Percentiles rank a stretch among this genome's conserved stretches.
Conservation (phyloP, 1,284 basidiomycete genomes). For the Ganoderma multipileum region DNA sequence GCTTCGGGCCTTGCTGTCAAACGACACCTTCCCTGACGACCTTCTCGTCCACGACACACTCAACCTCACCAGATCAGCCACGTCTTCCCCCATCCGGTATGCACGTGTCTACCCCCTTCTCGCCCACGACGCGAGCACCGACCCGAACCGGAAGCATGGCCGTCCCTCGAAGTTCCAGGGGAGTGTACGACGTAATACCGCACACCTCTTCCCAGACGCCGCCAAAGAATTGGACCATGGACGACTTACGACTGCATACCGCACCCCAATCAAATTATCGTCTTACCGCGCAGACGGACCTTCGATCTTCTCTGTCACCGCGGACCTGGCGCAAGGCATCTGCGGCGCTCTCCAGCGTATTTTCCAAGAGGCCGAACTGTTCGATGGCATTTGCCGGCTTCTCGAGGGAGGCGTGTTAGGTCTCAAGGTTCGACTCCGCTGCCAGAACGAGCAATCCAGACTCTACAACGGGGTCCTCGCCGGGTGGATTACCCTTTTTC, state of each 20-base stretch:
- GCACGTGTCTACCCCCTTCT: conserved; percentile 32
- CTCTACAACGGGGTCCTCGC: background rate
- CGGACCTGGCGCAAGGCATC: conserved; percentile 27
- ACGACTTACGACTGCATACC: conserved; percentile 38
- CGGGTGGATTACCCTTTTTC: conserved; percentile 19
- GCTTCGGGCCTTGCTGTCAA: conserved; percentile 32
- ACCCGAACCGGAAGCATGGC: conserved; percentile 2
- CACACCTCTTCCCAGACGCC: conserved; percentile 33
- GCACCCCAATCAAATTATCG: conserved; percentile 38
- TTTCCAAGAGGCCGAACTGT: background rate
- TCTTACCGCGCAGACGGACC: conserved; percentile 24
- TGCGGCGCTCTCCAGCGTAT: background rate
- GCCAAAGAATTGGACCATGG: conserved; percentile 39
- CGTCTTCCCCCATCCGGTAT: background rate
- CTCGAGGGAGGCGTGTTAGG: background rate
- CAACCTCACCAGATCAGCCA: background rate
- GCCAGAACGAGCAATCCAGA: background rate
- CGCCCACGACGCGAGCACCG: background rate
- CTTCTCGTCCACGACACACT: conserved; percentile 37
- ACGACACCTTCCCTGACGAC: conserved; percentile 36
- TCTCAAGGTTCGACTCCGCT: background rate
- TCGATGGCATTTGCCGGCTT: background rate
- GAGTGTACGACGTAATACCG: conserved; percentile 6
- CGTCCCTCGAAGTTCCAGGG: background rate
- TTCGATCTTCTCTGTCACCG: conserved; percentile 34